Conservation (phyloP, 169 alveolate genomes). For the Plasmodium blacklocki region DNA sequence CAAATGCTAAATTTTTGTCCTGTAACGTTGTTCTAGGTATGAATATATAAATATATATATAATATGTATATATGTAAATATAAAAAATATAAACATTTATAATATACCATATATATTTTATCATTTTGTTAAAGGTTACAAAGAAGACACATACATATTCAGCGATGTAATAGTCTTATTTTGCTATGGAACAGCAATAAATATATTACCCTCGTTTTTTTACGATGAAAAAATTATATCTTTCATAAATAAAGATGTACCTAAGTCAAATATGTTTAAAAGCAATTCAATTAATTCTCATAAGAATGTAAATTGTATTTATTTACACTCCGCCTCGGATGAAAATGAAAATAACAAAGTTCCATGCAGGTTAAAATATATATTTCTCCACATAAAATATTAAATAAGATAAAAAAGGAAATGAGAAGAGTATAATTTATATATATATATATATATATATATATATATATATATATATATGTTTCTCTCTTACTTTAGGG, state of each 20-base stretch:
- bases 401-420: not conserved
- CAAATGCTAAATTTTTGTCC: conserved; percentile 70
- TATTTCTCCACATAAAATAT: not conserved
- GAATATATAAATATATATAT: not conserved
- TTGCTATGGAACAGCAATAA: conserved; percentile 76
- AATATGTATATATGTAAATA: not conserved
- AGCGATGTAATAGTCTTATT: conserved; percentile 68
- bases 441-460: not conserved
- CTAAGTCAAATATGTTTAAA: conserved; percentile 1
- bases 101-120: not conserved
- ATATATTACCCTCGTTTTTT: conserved; percentile 44
- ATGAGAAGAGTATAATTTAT: not conserved
- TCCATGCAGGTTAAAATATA: conserved; percentile 40
- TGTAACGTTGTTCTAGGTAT: conserved; percentile 65
- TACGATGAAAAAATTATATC: conserved; percentile 49
- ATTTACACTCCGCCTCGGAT: conserved; percentile 65
- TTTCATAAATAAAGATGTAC: conserved; percentile 13
- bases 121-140: conserved; percentile 40
- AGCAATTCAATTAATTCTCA: not conserved
- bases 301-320: conserved; percentile 35
- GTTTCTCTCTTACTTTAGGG: not conserved
- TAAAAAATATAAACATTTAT: not conserved
- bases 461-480: not conserved
- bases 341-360: conserved; percentile 47
- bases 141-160: conserved; percentile 69